These are phyloP conservation scores for Phylloporus sp. DNA, from an alignment of 768 basidiomycete genomes.

Conservation along the genomic window DNA sequence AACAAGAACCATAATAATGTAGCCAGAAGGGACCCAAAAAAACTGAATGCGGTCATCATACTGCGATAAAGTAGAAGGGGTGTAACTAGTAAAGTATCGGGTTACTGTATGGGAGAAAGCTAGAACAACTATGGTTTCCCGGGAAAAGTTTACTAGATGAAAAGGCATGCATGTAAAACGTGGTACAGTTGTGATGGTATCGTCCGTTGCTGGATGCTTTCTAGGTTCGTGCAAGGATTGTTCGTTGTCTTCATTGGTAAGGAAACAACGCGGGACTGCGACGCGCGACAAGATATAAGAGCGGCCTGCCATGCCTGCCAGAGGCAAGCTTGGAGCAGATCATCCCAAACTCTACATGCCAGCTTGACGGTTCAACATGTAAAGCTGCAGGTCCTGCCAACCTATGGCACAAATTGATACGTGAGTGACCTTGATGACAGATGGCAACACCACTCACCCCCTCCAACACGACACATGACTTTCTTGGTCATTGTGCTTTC, in stretches of 20 bases:
- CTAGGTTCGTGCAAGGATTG: slow-evolving; percentile 25
- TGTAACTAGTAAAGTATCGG: slow-evolving; percentile 14
- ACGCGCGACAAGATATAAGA: not conserved
- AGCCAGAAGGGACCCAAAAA: not conserved
- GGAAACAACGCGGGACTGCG: slow-evolving; percentile 11
- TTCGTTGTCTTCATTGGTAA: slow-evolving; percentile 13
- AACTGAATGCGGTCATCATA: slow-evolving; percentile 4
- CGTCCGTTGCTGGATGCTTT: slow-evolving; percentile 23
- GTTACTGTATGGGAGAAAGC: slow-evolving; percentile 5
- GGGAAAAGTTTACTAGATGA: slow-evolving; percentile 2
- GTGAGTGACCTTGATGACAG: slow-evolving; percentile 3
- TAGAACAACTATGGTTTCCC: not conserved
- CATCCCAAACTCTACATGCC: slow-evolving; percentile 42
- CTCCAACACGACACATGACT: slow-evolving; percentile 89
- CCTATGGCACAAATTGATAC: slow-evolving; percentile 36
- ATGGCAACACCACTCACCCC: slow-evolving; percentile 48
- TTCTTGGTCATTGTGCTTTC: slow-evolving; percentile 58
- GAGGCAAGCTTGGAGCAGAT: not conserved
- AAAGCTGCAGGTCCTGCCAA: slow-evolving; percentile 77
- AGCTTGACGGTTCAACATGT: slow-evolving; percentile 73
- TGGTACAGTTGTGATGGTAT: slow-evolving; percentile 28
- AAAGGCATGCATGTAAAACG: slow-evolving; percentile 16
- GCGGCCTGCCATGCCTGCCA: not conserved
- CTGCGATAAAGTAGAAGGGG: slow-evolving; percentile 8
- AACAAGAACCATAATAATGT: slow-evolving; percentile 13